Evolutionary conservation across 108 stramenopile genomes (phyloP).

Genomic region (Halocafeteria seosinensis): DNA sequence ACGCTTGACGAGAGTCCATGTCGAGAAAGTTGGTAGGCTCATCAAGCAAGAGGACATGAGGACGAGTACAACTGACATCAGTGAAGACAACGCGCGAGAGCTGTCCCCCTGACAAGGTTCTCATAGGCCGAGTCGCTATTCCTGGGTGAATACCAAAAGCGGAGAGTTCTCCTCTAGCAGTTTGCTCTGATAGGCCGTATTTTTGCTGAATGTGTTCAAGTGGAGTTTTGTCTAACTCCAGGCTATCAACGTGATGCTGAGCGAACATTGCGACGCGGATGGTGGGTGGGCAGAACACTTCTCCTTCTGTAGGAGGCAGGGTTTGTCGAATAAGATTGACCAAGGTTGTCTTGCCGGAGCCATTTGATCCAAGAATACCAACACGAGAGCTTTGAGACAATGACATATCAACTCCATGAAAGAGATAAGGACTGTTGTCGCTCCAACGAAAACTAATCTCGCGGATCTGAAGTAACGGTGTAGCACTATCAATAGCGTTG

Average conservation of each 20-base stretch:
- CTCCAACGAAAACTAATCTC: slow-evolving; percentile 92
- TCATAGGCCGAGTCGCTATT: slow-evolving; percentile 91
- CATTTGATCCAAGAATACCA: slow-evolving; percentile 64
- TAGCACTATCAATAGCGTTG: too few relatives aligned
- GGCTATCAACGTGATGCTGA: too few relatives aligned
- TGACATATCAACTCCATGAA: slow-evolving; percentile 82
- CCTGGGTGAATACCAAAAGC: slow-evolving; percentile 91
- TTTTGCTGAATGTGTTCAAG: too few relatives aligned
- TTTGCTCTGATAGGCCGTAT: too few relatives aligned
- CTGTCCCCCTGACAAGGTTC: slow-evolving; percentile 87
- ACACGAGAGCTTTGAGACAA: slow-evolving; percentile 65
- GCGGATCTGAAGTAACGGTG: slow-evolving; percentile 75
- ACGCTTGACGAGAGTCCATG: slow-evolving; percentile 91
- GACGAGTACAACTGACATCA: slow-evolving; percentile 63
- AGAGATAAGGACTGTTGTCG: too few relatives aligned
- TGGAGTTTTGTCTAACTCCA: too few relatives aligned
- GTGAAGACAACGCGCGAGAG: slow-evolving; percentile 96
- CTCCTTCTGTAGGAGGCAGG: too few relatives aligned
- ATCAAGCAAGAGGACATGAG: slow-evolving; percentile 75
- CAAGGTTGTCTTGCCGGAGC: too few relatives aligned
- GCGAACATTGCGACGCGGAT: too few relatives aligned
- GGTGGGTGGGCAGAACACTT: too few relatives aligned
- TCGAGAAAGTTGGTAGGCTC: slow-evolving; percentile 87
- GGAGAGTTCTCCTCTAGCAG: slow-evolving; percentile 83
- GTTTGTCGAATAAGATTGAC: too few relatives aligned